Conservation (phyloP, 805 yeast species). For the Kockiozyma suomiensis region DNA sequence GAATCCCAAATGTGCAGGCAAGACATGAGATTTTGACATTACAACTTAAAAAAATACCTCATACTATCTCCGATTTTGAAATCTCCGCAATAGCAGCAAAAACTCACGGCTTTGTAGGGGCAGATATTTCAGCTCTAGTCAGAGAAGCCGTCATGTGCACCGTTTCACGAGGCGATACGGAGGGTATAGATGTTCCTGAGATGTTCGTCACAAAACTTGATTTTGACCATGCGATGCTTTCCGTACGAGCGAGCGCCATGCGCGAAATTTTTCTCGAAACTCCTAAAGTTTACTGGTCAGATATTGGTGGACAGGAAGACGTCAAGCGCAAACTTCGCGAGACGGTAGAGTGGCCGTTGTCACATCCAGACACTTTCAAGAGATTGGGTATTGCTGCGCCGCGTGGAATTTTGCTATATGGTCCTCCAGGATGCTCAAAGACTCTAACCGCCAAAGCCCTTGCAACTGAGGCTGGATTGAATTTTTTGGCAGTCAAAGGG, state of each 20-base stretch:
- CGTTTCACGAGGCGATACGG: constrained; percentile 61
- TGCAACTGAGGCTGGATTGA: constrained; percentile 93
- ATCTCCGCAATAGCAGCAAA: constrained; percentile 66
- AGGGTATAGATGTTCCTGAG: constrained; percentile 35
- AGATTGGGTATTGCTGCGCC: constrained; percentile 86
- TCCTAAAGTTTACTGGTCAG: constrained; percentile 92
- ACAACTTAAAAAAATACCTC: constrained; percentile 61
- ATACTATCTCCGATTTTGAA: constrained; percentile 55
- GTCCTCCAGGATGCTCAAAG: constrained; percentile 98
- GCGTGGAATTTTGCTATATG: constrained; percentile 87
- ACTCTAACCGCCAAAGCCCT: constrained; percentile 93
- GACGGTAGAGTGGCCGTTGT: constrained; percentile 88
- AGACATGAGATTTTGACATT: constrained; percentile 70
- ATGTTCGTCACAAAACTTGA: constrained; percentile 58
- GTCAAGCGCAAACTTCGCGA: constrained; percentile 80
- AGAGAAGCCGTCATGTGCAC: constrained; percentile 87
- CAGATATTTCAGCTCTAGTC: constrained; percentile 84
- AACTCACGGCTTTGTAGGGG: constrained; percentile 98
- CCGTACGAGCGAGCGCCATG: constrained; percentile 96
- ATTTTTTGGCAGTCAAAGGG: constrained; percentile 93
- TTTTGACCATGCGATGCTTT: constrained; percentile 69
- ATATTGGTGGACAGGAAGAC: constrained; percentile 92
- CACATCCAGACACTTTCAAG: constrained; percentile 74
- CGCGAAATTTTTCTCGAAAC: constrained; percentile 87
- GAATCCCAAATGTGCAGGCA: constrained; percentile 85